Percentiles rank a stretch among this genome's conserved stretches.
Conservation (phyloP, 495 filamentous ascomycete genomes). For the Penicillium steckii region DNA sequence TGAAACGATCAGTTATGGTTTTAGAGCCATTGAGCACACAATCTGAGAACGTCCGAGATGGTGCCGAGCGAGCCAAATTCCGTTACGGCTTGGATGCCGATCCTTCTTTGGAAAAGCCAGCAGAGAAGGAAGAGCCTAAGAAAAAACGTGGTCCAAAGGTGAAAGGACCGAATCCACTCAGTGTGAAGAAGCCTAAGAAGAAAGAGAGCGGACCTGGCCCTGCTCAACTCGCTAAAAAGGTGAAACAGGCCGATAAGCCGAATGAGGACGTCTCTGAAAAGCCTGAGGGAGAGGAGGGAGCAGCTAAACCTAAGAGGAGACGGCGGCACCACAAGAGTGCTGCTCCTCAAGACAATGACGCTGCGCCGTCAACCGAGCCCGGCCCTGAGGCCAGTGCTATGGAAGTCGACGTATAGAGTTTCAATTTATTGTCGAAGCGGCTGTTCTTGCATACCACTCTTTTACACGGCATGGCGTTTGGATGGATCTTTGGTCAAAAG, state of each 20-base stretch:
- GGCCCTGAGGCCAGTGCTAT: constrained; percentile 11
- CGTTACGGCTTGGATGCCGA: constrained; percentile 62
- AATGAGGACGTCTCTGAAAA: constrained; percentile 14
- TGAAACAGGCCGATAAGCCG: constrained; percentile 1
- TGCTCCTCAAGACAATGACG: constrained; percentile 9
- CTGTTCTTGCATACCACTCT: constrained; percentile 18
- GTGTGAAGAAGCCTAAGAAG: constrained; percentile 81
- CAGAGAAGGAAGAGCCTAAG: constrained; percentile 47
- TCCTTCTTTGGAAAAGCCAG: constrained; percentile 37
- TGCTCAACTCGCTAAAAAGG: constrained; percentile 16
- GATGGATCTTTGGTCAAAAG: constrained; percentile 26
- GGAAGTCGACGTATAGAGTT: constrained; percentile 26
- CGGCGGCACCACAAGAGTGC: constrained; percentile 44
- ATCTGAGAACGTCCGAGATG: constrained; percentile 60
- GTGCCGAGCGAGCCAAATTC: constrained; percentile 75
- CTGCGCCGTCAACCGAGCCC: constrained; percentile 11
- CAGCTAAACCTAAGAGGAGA: constrained; percentile 42
- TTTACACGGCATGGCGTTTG: constrained; percentile 36
- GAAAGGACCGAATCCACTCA: constrained; percentile 87
- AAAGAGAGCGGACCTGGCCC: constrained; percentile 18
- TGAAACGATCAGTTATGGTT: constrained; percentile 84
- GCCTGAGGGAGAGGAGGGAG: constrained; percentile 20
- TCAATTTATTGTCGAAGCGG: constrained; percentile 10
- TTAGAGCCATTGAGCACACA: constrained; percentile 79
- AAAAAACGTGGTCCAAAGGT: constrained; percentile 65